Conservation (phyloP, 306 rosid genomes). For the Vigna trinervia region DNA sequence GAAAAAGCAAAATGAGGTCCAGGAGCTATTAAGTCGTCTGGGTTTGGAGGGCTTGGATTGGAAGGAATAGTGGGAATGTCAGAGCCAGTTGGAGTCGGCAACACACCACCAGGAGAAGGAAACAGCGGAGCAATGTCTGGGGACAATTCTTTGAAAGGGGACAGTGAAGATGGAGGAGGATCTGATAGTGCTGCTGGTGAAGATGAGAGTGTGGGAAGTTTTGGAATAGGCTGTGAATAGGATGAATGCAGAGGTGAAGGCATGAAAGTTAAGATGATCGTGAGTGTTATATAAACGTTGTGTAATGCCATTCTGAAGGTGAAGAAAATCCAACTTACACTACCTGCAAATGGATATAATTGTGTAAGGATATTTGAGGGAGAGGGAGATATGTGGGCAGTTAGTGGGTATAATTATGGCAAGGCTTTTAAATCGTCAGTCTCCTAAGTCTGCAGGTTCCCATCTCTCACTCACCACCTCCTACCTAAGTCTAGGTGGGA, state of each 20-base stretch:
- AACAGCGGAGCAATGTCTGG: conserved; percentile 89
- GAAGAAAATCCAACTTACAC: conserved; percentile 49
- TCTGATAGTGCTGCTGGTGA: conserved; percentile 54
- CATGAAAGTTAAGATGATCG: conserved; percentile 57
- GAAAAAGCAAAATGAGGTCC: conserved; percentile 69
- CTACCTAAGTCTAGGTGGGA: conserved; percentile 51
- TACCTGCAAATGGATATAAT: conserved; percentile 39
- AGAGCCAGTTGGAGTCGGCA: conserved; percentile 65
- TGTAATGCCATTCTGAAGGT: conserved; percentile 67
- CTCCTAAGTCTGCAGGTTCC: conserved; percentile 44
- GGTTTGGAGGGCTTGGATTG: conserved; percentile 88
- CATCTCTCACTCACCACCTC: not conserved
- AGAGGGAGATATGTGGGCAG: conserved; percentile 26
- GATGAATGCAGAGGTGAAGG: conserved; percentile 54
- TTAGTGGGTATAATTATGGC: conserved; percentile 63
- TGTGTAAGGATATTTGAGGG: conserved; percentile 35
- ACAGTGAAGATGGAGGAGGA: conserved; percentile 46
- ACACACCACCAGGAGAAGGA: conserved; percentile 77
- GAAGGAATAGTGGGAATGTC: conserved; percentile 84
- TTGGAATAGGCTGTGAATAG: conserved; percentile 47
- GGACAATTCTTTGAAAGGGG: conserved; percentile 63
- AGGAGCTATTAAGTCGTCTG: conserved; percentile 58
- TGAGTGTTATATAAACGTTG: conserved; percentile 52
- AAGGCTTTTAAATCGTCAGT: conserved; percentile 45
- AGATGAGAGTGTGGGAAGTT: conserved; percentile 52